phyloP scores from a whole-genome alignment of 2,329 filamentous ascomycete genomes.

The Trichoderma gracile region DNA sequence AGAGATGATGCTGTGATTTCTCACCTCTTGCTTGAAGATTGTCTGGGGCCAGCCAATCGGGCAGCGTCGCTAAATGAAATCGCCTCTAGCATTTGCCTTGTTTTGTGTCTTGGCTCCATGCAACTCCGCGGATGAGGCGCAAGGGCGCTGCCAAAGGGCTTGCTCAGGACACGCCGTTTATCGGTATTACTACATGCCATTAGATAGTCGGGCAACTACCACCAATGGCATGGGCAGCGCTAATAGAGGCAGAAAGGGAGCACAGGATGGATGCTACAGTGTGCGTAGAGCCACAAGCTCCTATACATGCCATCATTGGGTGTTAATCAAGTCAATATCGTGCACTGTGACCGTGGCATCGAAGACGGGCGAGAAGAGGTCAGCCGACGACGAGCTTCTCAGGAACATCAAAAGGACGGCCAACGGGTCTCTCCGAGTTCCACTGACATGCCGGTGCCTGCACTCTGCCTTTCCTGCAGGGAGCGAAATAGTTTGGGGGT shows the following conservation, averaged over 20 bases:
- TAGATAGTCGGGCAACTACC: conserved; percentile 7
- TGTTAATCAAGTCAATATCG: background rate
- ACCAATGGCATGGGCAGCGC: conserved; percentile 1
- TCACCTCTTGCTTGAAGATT: conserved; percentile 26
- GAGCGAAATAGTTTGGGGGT: background rate
- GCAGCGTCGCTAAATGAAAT: conserved; percentile 15
- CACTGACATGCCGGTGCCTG: background rate
- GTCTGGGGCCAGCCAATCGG: conserved; percentile 38
- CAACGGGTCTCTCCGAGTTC: conserved; percentile 3
- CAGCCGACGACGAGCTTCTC: background rate
- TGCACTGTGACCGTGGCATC: conserved; percentile 4
- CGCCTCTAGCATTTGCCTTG: conserved; percentile 28
- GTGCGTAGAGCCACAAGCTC: background rate
- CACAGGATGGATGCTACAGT: background rate
- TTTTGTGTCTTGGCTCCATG: conserved; percentile 18
- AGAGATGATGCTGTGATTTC: conserved; percentile 12
- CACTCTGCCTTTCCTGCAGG: background rate
- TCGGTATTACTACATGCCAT: conserved; percentile 12
- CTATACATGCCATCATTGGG: background rate
- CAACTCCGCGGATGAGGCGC: conserved; percentile 28
- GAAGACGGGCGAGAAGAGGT: conserved; percentile 7
- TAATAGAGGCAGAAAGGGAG: background rate
- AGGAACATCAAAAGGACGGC: background rate
- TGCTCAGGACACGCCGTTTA: background rate
- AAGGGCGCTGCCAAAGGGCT: conserved; percentile 2